Evolutionary conservation across 1,284 basidiomycete genomes (phyloP), one percentile per base, ranked within the genome.

Genomic region (Leucoagaricus sp.): DNA sequence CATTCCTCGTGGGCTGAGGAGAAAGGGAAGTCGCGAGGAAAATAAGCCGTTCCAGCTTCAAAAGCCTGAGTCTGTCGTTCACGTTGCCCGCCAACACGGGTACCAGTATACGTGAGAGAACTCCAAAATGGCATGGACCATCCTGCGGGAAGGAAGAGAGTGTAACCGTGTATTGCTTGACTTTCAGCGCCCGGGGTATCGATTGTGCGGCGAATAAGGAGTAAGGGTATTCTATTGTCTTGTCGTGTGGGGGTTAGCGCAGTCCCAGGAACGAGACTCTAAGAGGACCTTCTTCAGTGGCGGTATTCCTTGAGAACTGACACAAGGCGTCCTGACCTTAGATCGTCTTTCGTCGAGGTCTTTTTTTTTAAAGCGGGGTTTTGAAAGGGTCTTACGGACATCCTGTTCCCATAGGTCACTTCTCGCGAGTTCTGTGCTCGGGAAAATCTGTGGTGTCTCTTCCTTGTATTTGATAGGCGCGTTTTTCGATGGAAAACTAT

Each of bases 81-180:
- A 17, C 85, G 82, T 63, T 94, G 85, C 1, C 94, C 94, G 1
- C 81, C 89, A 7, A 95, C 81, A 3, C 92, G 86, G 0, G 89
- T 90, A 21, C 89, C 87, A 0, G 93, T 93, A 70, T 86, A 86
- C 7, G 82, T 79, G 41, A 98, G 81, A 0, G 94, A 94, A 25
- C 80, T 81, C 60, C 93, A 84, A 71, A 97, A 92, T 0, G 93
- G 78, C 87, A 94, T 94, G 1, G 83, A 80, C 94, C 94, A 98
- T 8, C 92, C 92, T 1, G 84, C 77, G 1, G 95, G 94, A 29
- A 96, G 71, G 25, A 96, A 75, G 4, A 98, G 73, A 1, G 86
- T 93, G 87, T 89, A 96, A 33, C 94, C 93, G 63, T 94, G 85
- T 31, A 93, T 75, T 0, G 79, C 72, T 60, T 72, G 68, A 26